Base-by-base conservation (phyloP, 805 yeast genomes). In the Saturnispora gosingensis region DNA sequence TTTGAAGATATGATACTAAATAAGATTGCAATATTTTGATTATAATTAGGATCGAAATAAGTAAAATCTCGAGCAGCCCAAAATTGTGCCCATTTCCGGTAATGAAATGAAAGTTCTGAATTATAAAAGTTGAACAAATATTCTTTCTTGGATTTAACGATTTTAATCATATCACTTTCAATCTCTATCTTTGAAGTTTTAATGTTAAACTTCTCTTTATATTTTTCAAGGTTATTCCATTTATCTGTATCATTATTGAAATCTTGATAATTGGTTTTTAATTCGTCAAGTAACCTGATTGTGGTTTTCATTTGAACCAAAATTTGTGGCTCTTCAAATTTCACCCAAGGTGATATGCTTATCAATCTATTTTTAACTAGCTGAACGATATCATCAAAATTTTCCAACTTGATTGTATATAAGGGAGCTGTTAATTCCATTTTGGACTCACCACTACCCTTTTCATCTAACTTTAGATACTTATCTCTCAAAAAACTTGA, bases 331-430 rank as follows among this genome's bases (percentile, higher is more conserved):
- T 80, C 68, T 0, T 82, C 80, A 60, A 86, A 85, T 18, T 76
- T 72, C 0, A 90, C 90, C 49, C 89, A 79, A 0, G 99, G 97
- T 2, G 98, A 90, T 0, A 88, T 77, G 3, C 96, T 87, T 27
- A 91, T 67, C 4, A 81, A 69, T 54, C 88, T 69, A n/a, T 70
- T 69, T 16, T 72, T 63, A 48, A 82, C 55, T n/a, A 59, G 50
- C 4, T 52, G 43, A 46, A 57, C 54, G 30, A 66, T 65, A 24
- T 67, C 70, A 7, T 64, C 61, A 4, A 52, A 24, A 10, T 55
- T 52, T 7, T 54, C 49, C 10, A 56, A 45, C 11, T 57, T 58
- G 4, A 53, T 43, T 24, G 43, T 36, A 28, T 66, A 58, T 45
- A 75, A 67, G 1, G 77, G 71, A 0, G 77, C 66, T 6, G 47